Evolutionary conservation across 176 grass and related monocot species (phyloP), one percentile per base, ranked within the genome.

Genomic region (Cocos nucifera): DNA sequence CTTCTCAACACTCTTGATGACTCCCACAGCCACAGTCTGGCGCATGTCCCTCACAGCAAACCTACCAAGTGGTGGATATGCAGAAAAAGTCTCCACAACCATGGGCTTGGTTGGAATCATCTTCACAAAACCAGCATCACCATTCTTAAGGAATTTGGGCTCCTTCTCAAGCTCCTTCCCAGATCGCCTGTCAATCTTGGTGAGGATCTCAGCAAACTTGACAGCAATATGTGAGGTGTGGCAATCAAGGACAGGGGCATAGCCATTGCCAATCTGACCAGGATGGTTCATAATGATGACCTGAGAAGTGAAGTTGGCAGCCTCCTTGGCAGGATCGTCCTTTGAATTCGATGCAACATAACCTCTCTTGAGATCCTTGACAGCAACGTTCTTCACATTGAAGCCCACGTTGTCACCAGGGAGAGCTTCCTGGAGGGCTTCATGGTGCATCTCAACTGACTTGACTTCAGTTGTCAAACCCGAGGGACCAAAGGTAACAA

Each of bases 381-480:
- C 89, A 2, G 85, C 85, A 61, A 95, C 82, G 0, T 89, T 95
- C 85, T 95, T 89, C 19, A 95, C 89, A 0, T 95, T 95, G 75
- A 95, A 95, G 0, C 85, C 89, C 0, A 95, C 89, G 4, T 85
- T 86, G 79, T 95, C 89, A 75, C 89, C 85, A 0, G 89, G 89
- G 32, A 83, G 57, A 4, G 85, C 89, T 65, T 95, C 90, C 55
- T 57, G 80, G 22, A 89, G 79, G 54, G 90, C 71, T 83, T 95
- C 90, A 0, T 95, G 90, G 77, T 95, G 90, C 90, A 95, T 89
- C 79, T 95, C 86, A 32, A 95, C 90, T 10, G 90, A 95, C 77
- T 95, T 95, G 0, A 89, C 82, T 77, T 95, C 90, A 69, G 86
- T 95, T 0, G 86, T 95, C 63, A 86, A 71, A 17, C 86, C 90